Percentiles rank a stretch among this genome's conserved stretches.
Conservation (phyloP, 2,329 filamentous ascomycete species). For the Thelonectria rubi region DNA sequence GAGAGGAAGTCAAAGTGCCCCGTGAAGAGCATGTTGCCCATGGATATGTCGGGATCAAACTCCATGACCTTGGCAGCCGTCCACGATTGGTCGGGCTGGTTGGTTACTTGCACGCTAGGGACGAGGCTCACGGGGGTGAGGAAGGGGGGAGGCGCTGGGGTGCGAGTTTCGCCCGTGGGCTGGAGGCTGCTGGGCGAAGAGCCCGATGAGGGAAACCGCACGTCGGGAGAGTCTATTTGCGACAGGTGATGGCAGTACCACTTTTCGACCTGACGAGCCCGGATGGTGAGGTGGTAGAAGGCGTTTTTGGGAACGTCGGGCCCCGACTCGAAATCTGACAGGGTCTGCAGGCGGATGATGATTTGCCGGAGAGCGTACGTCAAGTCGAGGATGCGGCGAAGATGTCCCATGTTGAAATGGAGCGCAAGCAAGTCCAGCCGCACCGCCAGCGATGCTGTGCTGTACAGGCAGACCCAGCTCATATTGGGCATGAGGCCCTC, state of each 20-base stretch:
- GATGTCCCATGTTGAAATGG: constrained; percentile 39
- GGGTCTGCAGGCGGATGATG: constrained; percentile 41
- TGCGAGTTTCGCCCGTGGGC: constrained; percentile 17
- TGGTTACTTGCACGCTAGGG: constrained; percentile 30
- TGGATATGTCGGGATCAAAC: constrained; percentile 29
- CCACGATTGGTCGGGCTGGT: constrained; percentile 29
- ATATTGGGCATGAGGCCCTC: constrained; percentile 44
- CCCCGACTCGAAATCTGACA: constrained; percentile 21
- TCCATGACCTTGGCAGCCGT: constrained; percentile 31
- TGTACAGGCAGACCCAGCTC: constrained; percentile 46
- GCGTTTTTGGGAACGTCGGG: constrained; percentile 32
- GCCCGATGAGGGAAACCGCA: constrained; percentile 30
- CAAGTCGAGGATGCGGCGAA: constrained; percentile 45
- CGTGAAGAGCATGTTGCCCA: constrained; percentile 33
- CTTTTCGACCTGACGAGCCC: constrained; percentile 34
- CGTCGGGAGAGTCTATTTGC: constrained; percentile 27
- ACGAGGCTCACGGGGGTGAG: constrained; percentile 16
- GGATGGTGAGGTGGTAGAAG: constrained; percentile 38
- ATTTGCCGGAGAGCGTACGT: constrained; percentile 43
- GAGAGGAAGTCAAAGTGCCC: constrained; percentile 37
- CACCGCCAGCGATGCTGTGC: constrained; percentile 42
- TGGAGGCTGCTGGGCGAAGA: constrained; percentile 28
- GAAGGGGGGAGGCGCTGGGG: constrained; percentile 19
- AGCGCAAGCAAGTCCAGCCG: constrained; percentile 45
- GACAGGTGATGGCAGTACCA: constrained; percentile 36